phyloP scores from a whole-genome alignment of 495 filamentous ascomycete genomes.

The Zalerion maritima region DNA sequence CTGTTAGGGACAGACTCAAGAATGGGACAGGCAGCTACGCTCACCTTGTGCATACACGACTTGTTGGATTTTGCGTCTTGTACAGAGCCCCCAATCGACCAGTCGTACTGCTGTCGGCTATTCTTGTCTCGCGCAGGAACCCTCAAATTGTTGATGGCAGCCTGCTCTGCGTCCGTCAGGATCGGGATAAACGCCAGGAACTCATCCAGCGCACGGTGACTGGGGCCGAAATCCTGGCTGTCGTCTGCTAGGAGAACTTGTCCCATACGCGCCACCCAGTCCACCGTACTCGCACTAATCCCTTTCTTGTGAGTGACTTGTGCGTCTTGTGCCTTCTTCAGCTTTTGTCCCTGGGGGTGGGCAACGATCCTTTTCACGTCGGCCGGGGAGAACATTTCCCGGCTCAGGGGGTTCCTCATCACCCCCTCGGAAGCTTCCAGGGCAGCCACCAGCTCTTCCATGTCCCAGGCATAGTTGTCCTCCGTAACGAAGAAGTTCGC shows the following conservation, averaged over 20 bases:
- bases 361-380: conserved; percentile 11
- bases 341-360: conserved; percentile 10
- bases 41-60: conserved; percentile 9
- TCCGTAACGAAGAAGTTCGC: conserved; percentile 15
- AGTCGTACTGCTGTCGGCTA: conserved; percentile 8
- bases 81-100: conserved; percentile 8
- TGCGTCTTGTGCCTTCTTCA: conserved; percentile 3
- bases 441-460: conserved; percentile 16
- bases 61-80: conserved; percentile 6
- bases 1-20: too few relatives aligned
- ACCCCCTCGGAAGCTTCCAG: conserved; percentile 11
- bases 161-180: conserved; percentile 5
- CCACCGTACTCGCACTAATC: conserved; percentile 5
- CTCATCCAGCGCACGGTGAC: conserved; percentile 8
- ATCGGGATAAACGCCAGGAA: conserved; percentile 8
- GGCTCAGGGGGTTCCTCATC: conserved; percentile 18
- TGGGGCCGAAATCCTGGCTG: conserved; percentile 1
- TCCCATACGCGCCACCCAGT: conserved; percentile 4
- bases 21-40: too few relatives aligned
- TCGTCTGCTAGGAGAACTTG: conserved; percentile 4
- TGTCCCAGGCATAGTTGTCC: conserved; percentile 24
- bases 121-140: conserved; percentile 7
- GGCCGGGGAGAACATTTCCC: conserved; percentile 9
- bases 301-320: conserved; percentile 5
- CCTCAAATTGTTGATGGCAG: conserved; percentile 4